Percentiles rank a stretch among this genome's conserved stretches.
phyloP scores from a whole-genome alignment of 495 filamentous ascomycete species.

The Achaetomiella virescens region DNA sequence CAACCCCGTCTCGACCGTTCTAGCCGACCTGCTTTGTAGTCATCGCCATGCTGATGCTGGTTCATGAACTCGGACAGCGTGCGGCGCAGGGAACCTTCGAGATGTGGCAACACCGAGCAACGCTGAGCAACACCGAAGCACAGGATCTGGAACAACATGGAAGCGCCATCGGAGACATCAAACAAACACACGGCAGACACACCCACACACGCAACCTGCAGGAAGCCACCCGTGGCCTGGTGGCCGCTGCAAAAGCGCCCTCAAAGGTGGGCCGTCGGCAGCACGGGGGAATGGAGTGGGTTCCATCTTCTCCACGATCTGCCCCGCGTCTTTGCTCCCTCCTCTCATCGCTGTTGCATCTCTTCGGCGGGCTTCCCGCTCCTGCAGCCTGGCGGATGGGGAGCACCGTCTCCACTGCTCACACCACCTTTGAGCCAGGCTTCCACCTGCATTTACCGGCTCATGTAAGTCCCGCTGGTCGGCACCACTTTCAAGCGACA shows the following conservation, averaged over 20 bases:
- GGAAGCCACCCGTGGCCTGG: slow-evolving; percentile 4
- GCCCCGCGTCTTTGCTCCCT: slow-evolving; percentile 3
- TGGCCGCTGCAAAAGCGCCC: slow-evolving; percentile 2
- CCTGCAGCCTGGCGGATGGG: slow-evolving; percentile 18
- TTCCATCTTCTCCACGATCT: slow-evolving; percentile 23
- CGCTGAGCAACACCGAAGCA: background rate
- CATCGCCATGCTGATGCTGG: too few species aligned
- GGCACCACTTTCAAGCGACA: slow-evolving; percentile 20
- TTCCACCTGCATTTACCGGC: slow-evolving; percentile 8
- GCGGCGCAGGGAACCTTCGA: too few species aligned
- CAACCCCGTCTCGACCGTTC: too few species aligned
- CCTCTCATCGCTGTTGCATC: slow-evolving; percentile 14
- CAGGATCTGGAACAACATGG: background rate
- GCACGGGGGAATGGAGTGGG: background rate
- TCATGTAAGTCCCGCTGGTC: slow-evolving; percentile 27
- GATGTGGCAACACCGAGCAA: background rate
- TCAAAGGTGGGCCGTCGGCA: background rate
- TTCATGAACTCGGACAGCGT: too few species aligned
- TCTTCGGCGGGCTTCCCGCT: slow-evolving; percentile 29
- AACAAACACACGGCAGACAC: background rate
- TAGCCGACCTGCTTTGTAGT: too few species aligned
- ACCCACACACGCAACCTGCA: slow-evolving; percentile 4
- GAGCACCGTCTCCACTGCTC: slow-evolving; percentile 11
- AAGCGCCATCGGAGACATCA: background rate
- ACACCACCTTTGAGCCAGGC: background rate